Conservation (phyloP, 2,329 filamentous ascomycete species). For the Xylariaceae sp. region DNA sequence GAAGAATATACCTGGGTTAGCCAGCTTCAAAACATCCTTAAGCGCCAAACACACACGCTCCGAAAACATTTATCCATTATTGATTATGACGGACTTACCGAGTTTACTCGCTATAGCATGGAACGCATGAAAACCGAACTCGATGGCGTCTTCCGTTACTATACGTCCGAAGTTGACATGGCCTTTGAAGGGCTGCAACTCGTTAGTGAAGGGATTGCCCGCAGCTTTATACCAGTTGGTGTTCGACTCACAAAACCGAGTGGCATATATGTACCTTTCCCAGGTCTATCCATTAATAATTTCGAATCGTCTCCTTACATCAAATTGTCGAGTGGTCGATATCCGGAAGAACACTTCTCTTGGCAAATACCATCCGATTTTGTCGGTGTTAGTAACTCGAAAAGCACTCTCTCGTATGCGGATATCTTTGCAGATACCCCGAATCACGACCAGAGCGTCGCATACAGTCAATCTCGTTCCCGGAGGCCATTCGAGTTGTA, state of each 20-base stretch:
- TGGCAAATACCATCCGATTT: constrained; percentile 1
- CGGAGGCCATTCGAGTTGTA: background rate
- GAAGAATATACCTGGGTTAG: constrained; percentile 8
- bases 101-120: background rate
- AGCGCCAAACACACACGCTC: background rate
- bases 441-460: background rate
- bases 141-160: background rate
- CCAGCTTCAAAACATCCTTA: constrained; percentile 11
- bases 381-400: background rate
- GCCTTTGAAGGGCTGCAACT: background rate
- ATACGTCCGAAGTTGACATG: background rate
- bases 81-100: constrained; percentile 7
- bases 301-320: constrained; percentile 1
- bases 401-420: background rate
- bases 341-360: background rate
- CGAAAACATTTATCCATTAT: background rate
- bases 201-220: background rate
- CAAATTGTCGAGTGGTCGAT: background rate
- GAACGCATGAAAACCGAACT: background rate
- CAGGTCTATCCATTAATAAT: background rate
- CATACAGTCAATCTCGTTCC: background rate
- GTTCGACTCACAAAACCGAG: background rate
- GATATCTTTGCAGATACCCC: background rate
- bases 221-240: background rate
- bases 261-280: background rate